Evolutionary conservation across 2,329 filamentous ascomycete species (phyloP).

Genomic region (Davidsoniella neocaledoniae): DNA sequence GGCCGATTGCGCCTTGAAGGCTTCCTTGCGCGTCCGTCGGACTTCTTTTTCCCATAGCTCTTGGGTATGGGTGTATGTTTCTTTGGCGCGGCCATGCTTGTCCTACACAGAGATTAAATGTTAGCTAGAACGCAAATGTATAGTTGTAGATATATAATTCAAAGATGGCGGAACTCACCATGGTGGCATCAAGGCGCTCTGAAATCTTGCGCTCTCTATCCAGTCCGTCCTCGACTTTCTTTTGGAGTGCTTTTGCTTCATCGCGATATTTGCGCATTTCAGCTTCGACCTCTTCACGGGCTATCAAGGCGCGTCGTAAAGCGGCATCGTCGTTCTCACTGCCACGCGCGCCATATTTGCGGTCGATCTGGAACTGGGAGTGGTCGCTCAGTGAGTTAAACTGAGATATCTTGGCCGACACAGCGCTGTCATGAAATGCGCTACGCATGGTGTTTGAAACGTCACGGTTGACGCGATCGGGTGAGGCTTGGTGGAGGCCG

Average conservation of each 20-base stretch:
- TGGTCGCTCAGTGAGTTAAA: slow-evolving; percentile 51
- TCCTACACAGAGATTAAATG: slow-evolving; percentile 30
- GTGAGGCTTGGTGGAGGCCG: slow-evolving; percentile 39
- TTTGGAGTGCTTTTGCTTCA: slow-evolving; percentile 37
- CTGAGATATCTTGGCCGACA: slow-evolving; percentile 52
- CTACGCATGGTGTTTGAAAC: slow-evolving; percentile 22
- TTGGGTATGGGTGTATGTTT: slow-evolving; percentile 49
- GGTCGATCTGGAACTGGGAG: slow-evolving; percentile 40
- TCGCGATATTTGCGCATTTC: slow-evolving; percentile 48
- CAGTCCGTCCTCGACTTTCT: slow-evolving; percentile 45
- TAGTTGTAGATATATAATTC: neutral
- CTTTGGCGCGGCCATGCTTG: slow-evolving; percentile 52
- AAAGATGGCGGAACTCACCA: slow-evolving; percentile 34
- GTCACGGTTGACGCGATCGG: slow-evolving; percentile 42
- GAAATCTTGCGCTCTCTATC: slow-evolving; percentile 49
- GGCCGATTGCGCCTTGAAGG: slow-evolving; percentile 55
- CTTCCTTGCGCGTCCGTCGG: slow-evolving; percentile 50
- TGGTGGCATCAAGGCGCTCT: slow-evolving; percentile 50
- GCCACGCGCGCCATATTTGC: slow-evolving; percentile 16
- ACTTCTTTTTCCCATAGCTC: slow-evolving; percentile 60
- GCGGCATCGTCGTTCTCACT: slow-evolving; percentile 32
- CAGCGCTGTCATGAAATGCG: slow-evolving; percentile 38
- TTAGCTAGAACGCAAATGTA: neutral
- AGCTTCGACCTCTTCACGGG: slow-evolving; percentile 54
- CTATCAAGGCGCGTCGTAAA: slow-evolving; percentile 48